These are phyloP conservation scores for Dalechampia spathulata DNA, from an alignment of 441 rosid genomes.

Conservation along the genomic window DNA sequence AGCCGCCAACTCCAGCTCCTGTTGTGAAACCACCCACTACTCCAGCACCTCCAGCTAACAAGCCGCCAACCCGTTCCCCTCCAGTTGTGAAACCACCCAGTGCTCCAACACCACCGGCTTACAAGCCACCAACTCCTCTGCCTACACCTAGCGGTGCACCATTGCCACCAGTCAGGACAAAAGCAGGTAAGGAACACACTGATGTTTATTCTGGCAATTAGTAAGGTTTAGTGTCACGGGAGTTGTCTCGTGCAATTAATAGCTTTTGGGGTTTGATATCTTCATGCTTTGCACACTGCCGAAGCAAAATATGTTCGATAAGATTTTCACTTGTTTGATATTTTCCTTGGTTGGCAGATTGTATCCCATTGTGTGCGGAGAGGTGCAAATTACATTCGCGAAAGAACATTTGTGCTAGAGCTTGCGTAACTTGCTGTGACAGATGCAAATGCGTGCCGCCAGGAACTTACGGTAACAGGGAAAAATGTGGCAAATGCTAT, in stretches of 20 bases:
- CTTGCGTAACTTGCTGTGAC: slow-evolving; percentile 76
- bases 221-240: no score
- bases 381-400: slow-evolving; percentile 76
- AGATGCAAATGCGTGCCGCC: slow-evolving; percentile 94
- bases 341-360: slow-evolving; percentile 49
- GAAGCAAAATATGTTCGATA: background rate
- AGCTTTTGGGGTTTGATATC: no score
- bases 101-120: slow-evolving; percentile 12
- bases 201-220: no score
- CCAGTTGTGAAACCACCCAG: slow-evolving; percentile 19
- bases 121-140: slow-evolving; percentile 18
- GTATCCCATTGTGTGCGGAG: slow-evolving; percentile 52
- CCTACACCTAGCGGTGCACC: slow-evolving; percentile 26
- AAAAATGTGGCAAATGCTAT: slow-evolving; percentile 80
- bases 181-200: slow-evolving; percentile 25
- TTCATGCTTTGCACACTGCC: background rate
- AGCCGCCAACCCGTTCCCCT: slow-evolving; percentile 17
- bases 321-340: background rate
- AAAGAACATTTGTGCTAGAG: slow-evolving; percentile 52
- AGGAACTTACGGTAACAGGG: slow-evolving; percentile 78
- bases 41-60: no score
- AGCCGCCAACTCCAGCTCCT: no score
- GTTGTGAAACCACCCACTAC: no score
- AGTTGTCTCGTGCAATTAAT: no score
- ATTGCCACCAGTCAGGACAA: slow-evolving; percentile 43